These are phyloP conservation scores for Solanum chiquidenum DNA, from an alignment of 257 asterid species.

Conservation along the genomic window DNA sequence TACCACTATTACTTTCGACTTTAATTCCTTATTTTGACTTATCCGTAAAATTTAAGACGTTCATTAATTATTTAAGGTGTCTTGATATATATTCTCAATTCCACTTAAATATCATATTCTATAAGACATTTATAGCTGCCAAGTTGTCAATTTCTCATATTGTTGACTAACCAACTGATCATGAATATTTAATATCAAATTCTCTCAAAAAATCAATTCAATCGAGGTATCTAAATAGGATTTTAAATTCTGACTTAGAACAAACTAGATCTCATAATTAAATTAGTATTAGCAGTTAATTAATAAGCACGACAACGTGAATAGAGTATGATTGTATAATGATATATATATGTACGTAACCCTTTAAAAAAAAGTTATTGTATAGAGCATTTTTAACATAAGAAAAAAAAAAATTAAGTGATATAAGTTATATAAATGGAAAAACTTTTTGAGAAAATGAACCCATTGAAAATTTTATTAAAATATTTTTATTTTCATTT, in stretches of 20 bases:
- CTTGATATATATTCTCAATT: no score
- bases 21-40: background rate
- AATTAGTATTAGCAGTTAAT: background rate
- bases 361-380: background rate
- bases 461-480: background rate
- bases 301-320: background rate
- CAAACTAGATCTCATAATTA: background rate
- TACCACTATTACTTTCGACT: background rate
- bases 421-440: background rate
- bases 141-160: background rate
- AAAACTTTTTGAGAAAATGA: background rate
- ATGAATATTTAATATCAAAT: background rate
- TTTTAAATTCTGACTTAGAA: background rate
- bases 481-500: no score
- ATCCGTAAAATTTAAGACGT: background rate
- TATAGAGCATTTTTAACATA: background rate
- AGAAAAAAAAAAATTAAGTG: background rate
- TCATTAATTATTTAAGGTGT: background rate
- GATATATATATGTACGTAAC: background rate
- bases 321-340: background rate
- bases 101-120: background rate
- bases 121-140: background rate
- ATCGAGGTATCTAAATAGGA: background rate
- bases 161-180: background rate
- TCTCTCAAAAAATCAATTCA: background rate